Evolutionary conservation across 352 stramenopile genomes (phyloP).

Genomic region (Aphanomyces astaci): DNA sequence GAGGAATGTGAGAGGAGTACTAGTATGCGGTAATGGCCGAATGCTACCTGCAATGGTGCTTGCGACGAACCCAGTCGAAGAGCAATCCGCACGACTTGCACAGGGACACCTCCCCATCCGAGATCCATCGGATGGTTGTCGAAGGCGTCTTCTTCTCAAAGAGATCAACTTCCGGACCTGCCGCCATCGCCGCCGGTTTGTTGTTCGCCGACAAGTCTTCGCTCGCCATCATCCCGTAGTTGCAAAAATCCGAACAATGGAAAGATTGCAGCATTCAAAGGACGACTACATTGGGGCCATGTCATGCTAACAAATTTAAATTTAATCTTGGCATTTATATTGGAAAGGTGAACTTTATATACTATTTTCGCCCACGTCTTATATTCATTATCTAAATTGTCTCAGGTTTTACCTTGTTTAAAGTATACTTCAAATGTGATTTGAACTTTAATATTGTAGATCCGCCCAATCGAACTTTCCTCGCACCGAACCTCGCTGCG

Average conservation of each 20-base stretch:
- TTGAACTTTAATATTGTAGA: too few relatives aligned
- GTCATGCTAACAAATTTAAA: not conserved
- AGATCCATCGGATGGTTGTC: slow-evolving; percentile 71
- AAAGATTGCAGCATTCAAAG: not conserved
- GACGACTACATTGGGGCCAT: not conserved
- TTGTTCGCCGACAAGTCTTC: not conserved
- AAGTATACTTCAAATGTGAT: too few relatives aligned
- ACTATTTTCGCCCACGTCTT: too few relatives aligned
- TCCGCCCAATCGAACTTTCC: too few relatives aligned
- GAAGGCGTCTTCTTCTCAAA: slow-evolving; percentile 19
- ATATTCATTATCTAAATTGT: too few relatives aligned
- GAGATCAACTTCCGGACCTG: not conserved
- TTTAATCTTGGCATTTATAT: not conserved
- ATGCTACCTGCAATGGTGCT: slow-evolving; percentile 84
- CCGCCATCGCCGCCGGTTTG: not conserved
- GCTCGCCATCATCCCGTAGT: not conserved
- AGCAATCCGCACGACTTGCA: slow-evolving; percentile 71
- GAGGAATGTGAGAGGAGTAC: not conserved
- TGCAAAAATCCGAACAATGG: not conserved
- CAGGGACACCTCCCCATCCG: slow-evolving; percentile 67
- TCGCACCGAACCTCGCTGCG: not conserved
- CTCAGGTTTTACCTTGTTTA: not conserved
- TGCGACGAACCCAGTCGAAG: slow-evolving; percentile 84
- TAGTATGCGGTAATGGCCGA: too few relatives aligned
- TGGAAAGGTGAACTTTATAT: not conserved